Evolutionary conservation across 2,329 filamentous ascomycete genomes (phyloP).

Genomic region (Pseudogymnoascus sp.): DNA sequence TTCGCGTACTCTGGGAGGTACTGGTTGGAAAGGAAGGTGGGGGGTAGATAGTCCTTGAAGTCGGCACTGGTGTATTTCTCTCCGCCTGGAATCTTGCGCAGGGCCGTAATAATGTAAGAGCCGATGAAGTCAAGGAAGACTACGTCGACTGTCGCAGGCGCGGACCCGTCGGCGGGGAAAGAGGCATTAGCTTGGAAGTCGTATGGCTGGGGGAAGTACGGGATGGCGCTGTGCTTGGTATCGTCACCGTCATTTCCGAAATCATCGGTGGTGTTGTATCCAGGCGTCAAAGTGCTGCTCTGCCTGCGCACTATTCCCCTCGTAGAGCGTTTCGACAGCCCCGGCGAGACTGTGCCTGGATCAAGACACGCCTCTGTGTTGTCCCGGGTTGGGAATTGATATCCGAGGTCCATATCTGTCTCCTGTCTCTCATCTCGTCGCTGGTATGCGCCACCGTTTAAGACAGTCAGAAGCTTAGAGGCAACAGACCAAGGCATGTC

Average conservation of each 20-base stretch:
- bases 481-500: constrained; percentile 75
- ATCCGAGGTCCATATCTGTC: neutral
- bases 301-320: constrained; percentile 26
- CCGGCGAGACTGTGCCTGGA: constrained; percentile 14
- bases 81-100: constrained; percentile 41
- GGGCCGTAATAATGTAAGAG: constrained; percentile 62
- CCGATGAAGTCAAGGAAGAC: constrained; percentile 84
- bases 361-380: neutral
- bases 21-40: constrained; percentile 26
- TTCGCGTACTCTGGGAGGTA: constrained; percentile 31
- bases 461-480: constrained; percentile 52
- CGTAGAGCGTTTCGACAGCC: constrained; percentile 17
- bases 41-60: constrained; percentile 27
- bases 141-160: constrained; percentile 67
- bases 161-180: constrained; percentile 36
- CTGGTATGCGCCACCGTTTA: constrained; percentile 44
- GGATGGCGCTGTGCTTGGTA: constrained; percentile 69
- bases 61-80: constrained; percentile 26
- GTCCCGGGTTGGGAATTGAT: neutral
- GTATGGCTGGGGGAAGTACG: constrained; percentile 75
- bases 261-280: constrained; percentile 88
- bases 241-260: constrained; percentile 81
- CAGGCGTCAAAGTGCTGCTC: constrained; percentile 43
- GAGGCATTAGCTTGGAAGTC: constrained; percentile 65
- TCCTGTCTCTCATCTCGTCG: neutral